Conservation (phyloP, 441 rosid species). For the Kokia cookei region DNA sequence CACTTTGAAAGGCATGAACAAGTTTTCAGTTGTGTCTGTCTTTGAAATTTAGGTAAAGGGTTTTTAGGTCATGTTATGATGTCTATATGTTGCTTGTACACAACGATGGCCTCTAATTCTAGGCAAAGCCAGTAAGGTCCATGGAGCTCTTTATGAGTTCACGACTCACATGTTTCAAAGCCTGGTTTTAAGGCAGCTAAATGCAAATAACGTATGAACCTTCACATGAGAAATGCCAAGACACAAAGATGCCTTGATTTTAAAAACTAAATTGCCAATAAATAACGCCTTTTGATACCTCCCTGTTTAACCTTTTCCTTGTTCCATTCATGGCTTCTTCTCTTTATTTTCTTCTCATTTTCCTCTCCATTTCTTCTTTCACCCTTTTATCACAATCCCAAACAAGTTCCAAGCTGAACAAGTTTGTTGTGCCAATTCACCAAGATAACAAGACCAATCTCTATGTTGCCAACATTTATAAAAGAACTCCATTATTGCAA, state of each 20-base stretch:
- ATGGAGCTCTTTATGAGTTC: too few species aligned
- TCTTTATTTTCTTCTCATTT: background rate
- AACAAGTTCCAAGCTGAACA: conserved; percentile 6
- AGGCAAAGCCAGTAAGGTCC: background rate
- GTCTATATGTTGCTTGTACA: background rate
- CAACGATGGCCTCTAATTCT: background rate
- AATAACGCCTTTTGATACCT: background rate
- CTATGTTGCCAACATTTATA: conserved; percentile 16
- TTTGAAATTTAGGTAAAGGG: too few species aligned
- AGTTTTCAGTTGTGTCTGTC: too few species aligned
- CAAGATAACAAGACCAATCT: conserved; percentile 18
- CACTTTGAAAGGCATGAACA: too few species aligned
- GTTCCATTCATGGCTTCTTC: conserved; percentile 9
- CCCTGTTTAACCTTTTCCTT: background rate
- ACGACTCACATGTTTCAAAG: background rate
- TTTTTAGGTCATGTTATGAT: too few species aligned
- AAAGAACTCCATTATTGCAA: conserved; percentile 17
- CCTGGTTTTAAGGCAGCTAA: background rate
- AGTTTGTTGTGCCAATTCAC: conserved; percentile 11
- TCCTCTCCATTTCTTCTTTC: background rate
- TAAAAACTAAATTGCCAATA: background rate
- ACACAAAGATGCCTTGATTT: conserved; percentile 2
- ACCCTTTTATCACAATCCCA: background rate
- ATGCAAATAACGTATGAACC: background rate
- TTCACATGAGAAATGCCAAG: background rate